Evolutionary conservation across 2,329 filamentous ascomycete species (phyloP), one percentile per base, ranked within the genome.

Genomic region (Neopestalotiopsis sp.): DNA sequence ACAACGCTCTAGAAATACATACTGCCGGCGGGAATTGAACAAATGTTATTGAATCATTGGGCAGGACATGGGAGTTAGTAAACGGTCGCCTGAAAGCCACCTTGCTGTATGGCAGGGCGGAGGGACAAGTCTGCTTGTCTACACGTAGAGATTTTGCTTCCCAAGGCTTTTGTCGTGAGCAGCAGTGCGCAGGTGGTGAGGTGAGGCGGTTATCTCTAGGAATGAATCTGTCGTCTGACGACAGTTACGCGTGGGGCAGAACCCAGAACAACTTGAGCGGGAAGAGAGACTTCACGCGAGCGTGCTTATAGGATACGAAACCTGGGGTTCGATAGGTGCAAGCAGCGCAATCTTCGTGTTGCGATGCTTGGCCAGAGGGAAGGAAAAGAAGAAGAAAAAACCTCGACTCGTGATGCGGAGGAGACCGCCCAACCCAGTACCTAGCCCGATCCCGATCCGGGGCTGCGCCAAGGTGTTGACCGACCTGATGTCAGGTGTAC

Each of bases 11-110:
- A n/a, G 45, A 9, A 4, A 10, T 52, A 24, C 45, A n/a, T 52
- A 52, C 45, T 52, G 74, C 74, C 65, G 75, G 76, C 57, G 73
- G 67, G 69, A 71, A 67, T 40, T 66, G 66, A 71, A 67, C 70
- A 68, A 68, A 71, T 83, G 81, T 84, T 84, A 84, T 85, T 82
- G 84, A 80, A 81, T 78, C 81, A 83, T 84, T 73, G 73, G 72
- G 70, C 49, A 49, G 12, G 14, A 32, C 34, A 49, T n/a, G 10
- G 9, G 13, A n/a, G 28, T 52, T 2, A 59, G 30, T 13, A 56
- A 14, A 12, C 20, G 52, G 14, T 60, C 56, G 6, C 38, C 28
- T 42, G 4, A 28, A 42, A 52, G 65, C 65, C 65, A 67, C 65
- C 34, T 59, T 67, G 64, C 30, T 49, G 7, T 52, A 52, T 52